A percentile compares a stretch with the other conserved stretches of the same genome.
These are phyloP conservation scores for Lumnitzera racemosa DNA, from an alignment of 345 rosid species.

Conservation along the genomic window DNA sequence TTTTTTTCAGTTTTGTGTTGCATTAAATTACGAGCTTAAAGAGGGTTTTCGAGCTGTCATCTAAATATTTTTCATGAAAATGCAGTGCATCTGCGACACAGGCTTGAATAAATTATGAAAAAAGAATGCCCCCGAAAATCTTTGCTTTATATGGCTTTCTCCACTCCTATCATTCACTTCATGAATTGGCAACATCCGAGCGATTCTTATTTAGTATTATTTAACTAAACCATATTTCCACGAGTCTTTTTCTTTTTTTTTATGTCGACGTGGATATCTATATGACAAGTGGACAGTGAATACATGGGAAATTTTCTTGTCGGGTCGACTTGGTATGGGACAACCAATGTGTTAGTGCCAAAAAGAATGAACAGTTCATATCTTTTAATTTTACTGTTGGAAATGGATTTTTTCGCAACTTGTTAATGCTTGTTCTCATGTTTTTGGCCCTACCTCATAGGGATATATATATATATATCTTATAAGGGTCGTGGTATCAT, in stretches of 20 bases:
- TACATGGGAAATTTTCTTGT: neutral
- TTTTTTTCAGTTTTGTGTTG: no score
- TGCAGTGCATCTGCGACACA: constrained; percentile 49
- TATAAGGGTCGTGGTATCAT: no score
- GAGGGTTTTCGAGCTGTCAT: constrained; percentile 37
- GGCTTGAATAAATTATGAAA: constrained; percentile 2
- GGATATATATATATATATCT: neutral
- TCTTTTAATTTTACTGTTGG: constrained; percentile 11
- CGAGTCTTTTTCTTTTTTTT: neutral
- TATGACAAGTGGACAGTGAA: no score
- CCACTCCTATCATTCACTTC: constrained; percentile 38
- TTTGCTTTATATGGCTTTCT: constrained; percentile 2
- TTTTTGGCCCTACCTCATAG: constrained; percentile 12
- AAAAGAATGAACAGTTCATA: constrained; percentile 2
- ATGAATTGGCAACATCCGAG: constrained; percentile 41
- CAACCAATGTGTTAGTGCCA: constrained; percentile 5
- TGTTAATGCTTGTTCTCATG: constrained; percentile 5
- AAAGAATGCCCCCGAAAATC: neutral
- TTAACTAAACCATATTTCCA: constrained; percentile 3
- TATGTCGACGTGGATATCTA: neutral
- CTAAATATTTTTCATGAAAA: constrained; percentile 26
- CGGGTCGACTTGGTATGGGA: constrained; percentile 6
- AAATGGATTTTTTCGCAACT: constrained; percentile 12
- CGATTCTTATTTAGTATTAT: constrained; percentile 17
- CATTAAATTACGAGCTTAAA: no score